Base-by-base conservation (phyloP, 495 filamentous ascomycete species). In the Lichenothelia convexa region DNA sequence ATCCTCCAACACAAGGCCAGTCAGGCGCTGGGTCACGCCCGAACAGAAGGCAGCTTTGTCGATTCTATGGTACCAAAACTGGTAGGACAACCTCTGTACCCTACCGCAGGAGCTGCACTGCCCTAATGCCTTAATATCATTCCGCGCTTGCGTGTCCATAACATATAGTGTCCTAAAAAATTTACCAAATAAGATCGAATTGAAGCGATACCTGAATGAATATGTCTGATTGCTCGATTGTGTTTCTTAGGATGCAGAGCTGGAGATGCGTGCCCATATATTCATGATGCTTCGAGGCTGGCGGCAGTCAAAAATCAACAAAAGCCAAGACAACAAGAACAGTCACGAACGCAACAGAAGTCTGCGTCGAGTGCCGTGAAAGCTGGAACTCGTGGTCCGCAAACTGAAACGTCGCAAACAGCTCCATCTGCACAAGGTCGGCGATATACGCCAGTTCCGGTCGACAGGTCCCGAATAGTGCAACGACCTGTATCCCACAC, bases 401-500 rank as follows among this genome's bases (percentile, higher is more conserved):
- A n/a, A n/a, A n/a, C n/a, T n/a, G n/a, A n/a, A n/a, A n/a, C n/a
- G n/a, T n/a, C n/a, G n/a, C 33, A 29, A 20, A 13, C 38, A 35
- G 2, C 8, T 20, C 43, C 41, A 20, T 12, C 35, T 20, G 8
- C 27, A 4, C 34, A 30, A 44, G 44, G 32, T 7, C 21, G 36
- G 36, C 40, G 39, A 26, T 30, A 43, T 39, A 22, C 12, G 21
- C 34, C 38, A n/a, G 5, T 9, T 11, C 17, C 36, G 21, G 58
- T 64, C 17, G 45, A 47, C 12, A 51, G 48, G 18, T 61, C 61
- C 23, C 63, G 68, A 37, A 57, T 73, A 24, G 67, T 78, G 18
- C 51, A 63, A 37, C 71, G 74, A 42, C 83, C 83, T 7, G 53
- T 78, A 4, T 71, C 83, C 4, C 64, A 65, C 34, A 54, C 64